These are phyloP conservation scores for Aspergillus carlsbadensis DNA, from an alignment of 495 filamentous ascomycete genomes.

Conservation along the genomic window DNA sequence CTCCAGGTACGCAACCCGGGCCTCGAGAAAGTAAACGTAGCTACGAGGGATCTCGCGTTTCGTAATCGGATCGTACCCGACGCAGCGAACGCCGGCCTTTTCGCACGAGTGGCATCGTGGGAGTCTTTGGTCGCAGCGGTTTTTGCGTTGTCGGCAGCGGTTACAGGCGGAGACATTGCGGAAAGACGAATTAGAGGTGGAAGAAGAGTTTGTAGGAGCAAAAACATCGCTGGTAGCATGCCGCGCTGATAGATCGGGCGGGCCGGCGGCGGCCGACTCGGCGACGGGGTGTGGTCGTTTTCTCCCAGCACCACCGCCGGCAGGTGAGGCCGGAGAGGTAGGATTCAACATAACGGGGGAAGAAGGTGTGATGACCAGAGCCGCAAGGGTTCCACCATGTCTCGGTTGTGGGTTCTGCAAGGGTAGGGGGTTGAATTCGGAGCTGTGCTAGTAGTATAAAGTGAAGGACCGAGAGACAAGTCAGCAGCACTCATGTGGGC, in stretches of 20 bases:
- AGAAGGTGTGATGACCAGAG: conserved; percentile 22
- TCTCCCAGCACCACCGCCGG: conserved; percentile 31
- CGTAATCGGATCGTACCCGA: conserved; percentile 93
- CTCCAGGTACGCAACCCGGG: conserved; percentile 79
- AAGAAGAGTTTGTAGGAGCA: conserved; percentile 22
- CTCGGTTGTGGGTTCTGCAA: conserved; percentile 27
- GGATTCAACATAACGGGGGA: conserved; percentile 40
- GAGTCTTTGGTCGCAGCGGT: conserved; percentile 88
- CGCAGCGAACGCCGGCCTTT: conserved; percentile 84
- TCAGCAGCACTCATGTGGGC: conserved; percentile 41
- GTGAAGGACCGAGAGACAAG: conserved; percentile 21
- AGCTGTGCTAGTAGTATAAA: conserved; percentile 8
- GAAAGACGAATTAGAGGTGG: conserved; percentile 56
- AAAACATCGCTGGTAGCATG: conserved; percentile 13
- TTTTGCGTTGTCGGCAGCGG: conserved; percentile 87
- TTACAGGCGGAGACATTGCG: conserved; percentile 96
- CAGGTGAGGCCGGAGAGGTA: conserved; percentile 34
- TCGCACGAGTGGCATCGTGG: conserved; percentile 88
- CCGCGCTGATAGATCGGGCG: conserved; percentile 17
- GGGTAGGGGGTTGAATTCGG: conserved; percentile 10
- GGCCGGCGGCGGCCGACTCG: conserved; percentile 21
- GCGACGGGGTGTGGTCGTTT: conserved; percentile 41
- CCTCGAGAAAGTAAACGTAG: conserved; percentile 94
- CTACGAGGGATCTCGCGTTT: conserved; percentile 92
- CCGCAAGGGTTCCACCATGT: conserved; percentile 38